Conservation (phyloP, 371 early-diverging fungal species). For the Nosema granulosis region DNA sequence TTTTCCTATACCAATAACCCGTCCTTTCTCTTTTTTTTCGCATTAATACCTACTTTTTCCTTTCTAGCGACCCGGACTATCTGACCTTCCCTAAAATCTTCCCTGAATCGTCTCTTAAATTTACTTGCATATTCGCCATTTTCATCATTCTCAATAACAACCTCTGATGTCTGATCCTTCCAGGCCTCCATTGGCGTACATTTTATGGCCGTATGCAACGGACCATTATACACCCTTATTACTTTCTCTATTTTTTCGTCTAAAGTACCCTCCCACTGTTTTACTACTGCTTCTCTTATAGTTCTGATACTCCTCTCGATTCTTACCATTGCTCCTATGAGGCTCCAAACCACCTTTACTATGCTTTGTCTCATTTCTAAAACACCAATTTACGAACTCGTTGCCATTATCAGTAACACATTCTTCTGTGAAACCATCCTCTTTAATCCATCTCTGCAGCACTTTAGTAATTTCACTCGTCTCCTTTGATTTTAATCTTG, state of each 20-base stretch:
- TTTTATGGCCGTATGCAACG: background rate
- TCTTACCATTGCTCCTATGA: conserved; percentile 24
- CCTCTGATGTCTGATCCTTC: background rate
- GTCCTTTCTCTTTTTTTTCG: conserved; percentile 4
- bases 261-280: background rate
- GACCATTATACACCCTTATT: background rate
- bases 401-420: conserved; percentile 44
- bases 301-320: background rate
- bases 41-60: background rate
- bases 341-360: background rate
- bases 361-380: background rate
- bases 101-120: background rate
- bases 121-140: background rate
- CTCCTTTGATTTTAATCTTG: background rate
- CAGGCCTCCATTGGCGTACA: conserved; percentile 12
- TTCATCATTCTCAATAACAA: background rate
- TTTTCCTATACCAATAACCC: background rate
- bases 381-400: too few relatives aligned
- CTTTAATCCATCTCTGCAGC: background rate
- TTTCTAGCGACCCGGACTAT: background rate
- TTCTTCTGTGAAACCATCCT: background rate
- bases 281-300: background rate
- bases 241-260: background rate
- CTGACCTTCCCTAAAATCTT: background rate
- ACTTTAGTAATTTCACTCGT: background rate